Evolutionary conservation across 176 grass and related monocot genomes (phyloP).

Genomic region (Avena atlantica): DNA sequence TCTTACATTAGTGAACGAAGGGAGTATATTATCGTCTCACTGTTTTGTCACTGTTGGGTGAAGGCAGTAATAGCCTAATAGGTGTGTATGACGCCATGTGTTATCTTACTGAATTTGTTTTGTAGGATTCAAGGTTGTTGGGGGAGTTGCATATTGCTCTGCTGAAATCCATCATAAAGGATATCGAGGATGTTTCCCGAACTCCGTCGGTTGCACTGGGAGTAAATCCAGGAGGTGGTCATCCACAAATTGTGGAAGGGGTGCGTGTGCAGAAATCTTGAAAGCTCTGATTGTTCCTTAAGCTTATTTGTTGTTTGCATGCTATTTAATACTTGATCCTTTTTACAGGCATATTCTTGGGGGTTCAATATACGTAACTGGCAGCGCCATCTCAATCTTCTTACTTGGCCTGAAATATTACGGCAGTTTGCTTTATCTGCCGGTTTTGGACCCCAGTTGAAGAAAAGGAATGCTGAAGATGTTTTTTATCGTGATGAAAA

Average conservation of each 20-base stretch:
- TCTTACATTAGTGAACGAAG: no score
- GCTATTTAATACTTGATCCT: conserved; percentile 26
- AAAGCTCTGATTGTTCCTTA: conserved; percentile 21
- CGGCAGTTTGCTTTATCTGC: conserved; percentile 95
- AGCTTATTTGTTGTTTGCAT: conserved; percentile 17
- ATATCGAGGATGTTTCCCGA: conserved; percentile 91
- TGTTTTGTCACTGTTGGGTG: neutral
- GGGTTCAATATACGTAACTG: conserved; percentile 94
- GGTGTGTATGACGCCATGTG: neutral
- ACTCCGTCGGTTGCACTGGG: conserved; percentile 63
- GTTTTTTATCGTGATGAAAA: conserved; percentile 80
- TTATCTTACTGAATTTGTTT: conserved; percentile 35
- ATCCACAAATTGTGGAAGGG: conserved; percentile 94
- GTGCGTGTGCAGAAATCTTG: conserved; percentile 44
- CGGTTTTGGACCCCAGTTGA: conserved; percentile 91
- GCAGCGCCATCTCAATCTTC: conserved; percentile 87
- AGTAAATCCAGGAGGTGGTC: conserved; percentile 79
- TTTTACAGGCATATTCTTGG: conserved; percentile 89
- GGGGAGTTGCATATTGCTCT: conserved; percentile 86
- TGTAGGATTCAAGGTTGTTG: conserved; percentile 89
- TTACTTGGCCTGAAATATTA: conserved; percentile 97
- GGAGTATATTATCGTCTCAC: neutral
- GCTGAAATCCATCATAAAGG: conserved; percentile 94
- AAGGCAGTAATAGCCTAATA: conserved; percentile 23
- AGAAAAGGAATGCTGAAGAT: conserved; percentile 72